phyloP scores from a whole-genome alignment of 2,329 filamentous ascomycete species.

The Penicillium sp. region DNA sequence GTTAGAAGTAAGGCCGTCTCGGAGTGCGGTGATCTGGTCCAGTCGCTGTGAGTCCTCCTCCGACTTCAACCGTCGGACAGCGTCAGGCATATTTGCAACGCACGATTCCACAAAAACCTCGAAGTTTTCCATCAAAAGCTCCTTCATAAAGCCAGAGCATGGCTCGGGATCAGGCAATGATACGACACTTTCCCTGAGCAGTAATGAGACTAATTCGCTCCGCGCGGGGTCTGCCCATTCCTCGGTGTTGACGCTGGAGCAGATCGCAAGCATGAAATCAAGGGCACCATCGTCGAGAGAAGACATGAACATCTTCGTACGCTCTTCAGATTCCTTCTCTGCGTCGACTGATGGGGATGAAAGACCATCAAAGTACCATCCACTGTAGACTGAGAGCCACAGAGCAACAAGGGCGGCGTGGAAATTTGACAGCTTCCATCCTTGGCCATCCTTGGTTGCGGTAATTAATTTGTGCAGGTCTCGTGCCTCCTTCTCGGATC shows the following conservation, averaged over 20 bases:
- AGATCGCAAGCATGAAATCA: slow-evolving; percentile 83
- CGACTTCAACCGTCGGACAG: slow-evolving; percentile 76
- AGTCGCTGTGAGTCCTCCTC: slow-evolving; percentile 80
- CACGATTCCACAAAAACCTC: slow-evolving; percentile 88
- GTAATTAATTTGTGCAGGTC: slow-evolving; percentile 68
- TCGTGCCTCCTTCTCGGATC: slow-evolving; percentile 65
- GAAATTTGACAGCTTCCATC: slow-evolving; percentile 71
- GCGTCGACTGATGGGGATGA: slow-evolving; percentile 62
- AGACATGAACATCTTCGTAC: slow-evolving; percentile 70
- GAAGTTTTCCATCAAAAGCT: slow-evolving; percentile 72
- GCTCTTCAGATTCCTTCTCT: slow-evolving; percentile 63
- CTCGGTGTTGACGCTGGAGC: slow-evolving; percentile 73
- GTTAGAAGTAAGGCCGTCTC: slow-evolving; percentile 42
- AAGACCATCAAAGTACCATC: slow-evolving; percentile 76
- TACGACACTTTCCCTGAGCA: slow-evolving; percentile 74
- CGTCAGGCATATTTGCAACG: slow-evolving; percentile 92
- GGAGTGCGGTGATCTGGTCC: slow-evolving; percentile 44
- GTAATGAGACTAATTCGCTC: slow-evolving; percentile 73
- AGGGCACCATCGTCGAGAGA: slow-evolving; percentile 85
- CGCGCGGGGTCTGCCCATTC: slow-evolving; percentile 88
- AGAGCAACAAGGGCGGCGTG: slow-evolving; percentile 75
- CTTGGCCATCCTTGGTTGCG: slow-evolving; percentile 61
- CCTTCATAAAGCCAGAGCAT: slow-evolving; percentile 70
- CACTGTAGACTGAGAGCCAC: slow-evolving; percentile 93
- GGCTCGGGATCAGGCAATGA: slow-evolving; percentile 65